Conservation (phyloP, 2,329 filamentous ascomycete genomes). For the Aspergillus pseudonomiae region DNA sequence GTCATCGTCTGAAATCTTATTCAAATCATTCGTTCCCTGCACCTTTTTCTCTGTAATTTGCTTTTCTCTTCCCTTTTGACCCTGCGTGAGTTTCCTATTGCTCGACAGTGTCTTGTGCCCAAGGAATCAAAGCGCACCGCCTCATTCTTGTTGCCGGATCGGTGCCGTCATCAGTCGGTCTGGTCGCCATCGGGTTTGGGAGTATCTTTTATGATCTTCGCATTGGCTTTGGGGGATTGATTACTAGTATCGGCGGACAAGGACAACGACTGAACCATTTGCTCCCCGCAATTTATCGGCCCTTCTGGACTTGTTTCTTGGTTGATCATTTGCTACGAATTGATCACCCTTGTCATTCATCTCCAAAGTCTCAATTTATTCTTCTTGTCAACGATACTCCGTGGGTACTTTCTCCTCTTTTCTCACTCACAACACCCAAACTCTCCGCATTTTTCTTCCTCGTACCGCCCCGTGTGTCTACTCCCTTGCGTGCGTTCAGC, state of each 20-base stretch:
- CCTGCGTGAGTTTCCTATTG: not conserved
- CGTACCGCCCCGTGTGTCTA: slow-evolving; percentile 10
- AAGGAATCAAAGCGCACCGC: slow-evolving; percentile 21
- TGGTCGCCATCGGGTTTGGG: slow-evolving; percentile 5
- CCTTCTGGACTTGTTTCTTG: slow-evolving; percentile 19
- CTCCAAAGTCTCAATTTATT: not conserved
- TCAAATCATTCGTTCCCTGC: slow-evolving; percentile 3
- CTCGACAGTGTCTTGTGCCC: slow-evolving; percentile 14
- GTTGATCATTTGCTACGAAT: not conserved
- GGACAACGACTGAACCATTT: not conserved
- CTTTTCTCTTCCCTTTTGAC: not conserved
- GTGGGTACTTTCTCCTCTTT: not conserved
- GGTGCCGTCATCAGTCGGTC: slow-evolving; percentile 12
- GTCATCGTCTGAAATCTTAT: slow-evolving; percentile 12
- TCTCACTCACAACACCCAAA: not conserved
- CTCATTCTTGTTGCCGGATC: slow-evolving; percentile 16
- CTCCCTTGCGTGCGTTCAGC: slow-evolving; percentile 25
- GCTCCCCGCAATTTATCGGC: slow-evolving; percentile 18
- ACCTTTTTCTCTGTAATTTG: slow-evolving; percentile 2
- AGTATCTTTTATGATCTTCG: not conserved
- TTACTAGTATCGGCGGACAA: not conserved
- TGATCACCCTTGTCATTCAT: slow-evolving; percentile 5
- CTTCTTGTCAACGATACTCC: not conserved
- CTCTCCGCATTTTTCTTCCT: not conserved
- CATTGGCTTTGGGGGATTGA: not conserved